Conservation (phyloP, 2,329 filamentous ascomycete species). For the Cadophora sp. region DNA sequence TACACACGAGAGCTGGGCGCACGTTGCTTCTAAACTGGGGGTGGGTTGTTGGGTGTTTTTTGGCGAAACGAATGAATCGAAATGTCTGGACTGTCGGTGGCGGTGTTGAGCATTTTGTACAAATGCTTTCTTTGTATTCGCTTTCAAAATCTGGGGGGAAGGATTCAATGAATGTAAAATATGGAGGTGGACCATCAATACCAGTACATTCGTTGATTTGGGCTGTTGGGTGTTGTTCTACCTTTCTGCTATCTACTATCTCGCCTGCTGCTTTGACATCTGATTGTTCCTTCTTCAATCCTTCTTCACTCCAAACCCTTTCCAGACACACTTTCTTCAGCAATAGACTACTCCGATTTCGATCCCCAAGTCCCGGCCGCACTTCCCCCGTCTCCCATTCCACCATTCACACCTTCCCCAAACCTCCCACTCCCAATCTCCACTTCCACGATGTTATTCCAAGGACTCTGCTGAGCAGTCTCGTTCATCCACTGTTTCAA, state of each 20-base stretch:
- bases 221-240: not conserved
- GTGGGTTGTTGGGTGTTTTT: constrained; percentile 6
- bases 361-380: constrained; percentile 5
- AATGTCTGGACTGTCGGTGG: not conserved
- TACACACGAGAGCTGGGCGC: constrained; percentile 11
- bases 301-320: not conserved
- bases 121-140: constrained; percentile 13
- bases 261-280: not conserved
- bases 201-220: constrained; percentile 12
- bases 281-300: not conserved
- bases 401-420: not conserved
- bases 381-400: not conserved
- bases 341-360: not conserved
- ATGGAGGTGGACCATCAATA: constrained; percentile 6
- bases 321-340: not conserved
- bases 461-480: constrained; percentile 13
- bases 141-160: not conserved
- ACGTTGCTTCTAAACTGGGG: constrained; percentile 8
- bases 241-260: not conserved
- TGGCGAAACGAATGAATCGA: constrained; percentile 1
- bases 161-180: not conserved
- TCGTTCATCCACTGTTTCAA: constrained; percentile 19
- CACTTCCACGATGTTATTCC: constrained; percentile 16
- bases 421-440: not conserved
- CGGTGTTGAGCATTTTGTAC: constrained; percentile 4